Conservation (phyloP, 768 basidiomycete genomes). For the Rhizopogon vinicolor region DNA sequence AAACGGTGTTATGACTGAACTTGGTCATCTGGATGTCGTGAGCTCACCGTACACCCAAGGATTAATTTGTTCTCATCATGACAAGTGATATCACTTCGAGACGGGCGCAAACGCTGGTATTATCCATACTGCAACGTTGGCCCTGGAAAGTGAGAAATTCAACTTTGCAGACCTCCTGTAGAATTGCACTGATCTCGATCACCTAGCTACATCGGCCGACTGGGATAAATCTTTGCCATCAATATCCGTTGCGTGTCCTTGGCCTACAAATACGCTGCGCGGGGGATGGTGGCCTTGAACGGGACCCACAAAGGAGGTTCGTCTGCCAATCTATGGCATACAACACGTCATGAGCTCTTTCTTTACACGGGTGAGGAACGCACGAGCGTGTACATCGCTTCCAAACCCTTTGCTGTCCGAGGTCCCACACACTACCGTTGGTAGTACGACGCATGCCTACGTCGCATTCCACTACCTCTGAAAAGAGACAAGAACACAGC, state of each 20-base stretch:
- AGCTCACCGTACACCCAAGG: conserved; percentile 6
- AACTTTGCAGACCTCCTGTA: too few relatives aligned
- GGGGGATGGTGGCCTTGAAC: conserved; percentile 27
- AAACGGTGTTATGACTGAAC: conserved; percentile 16
- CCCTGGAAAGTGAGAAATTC: conserved; percentile 9
- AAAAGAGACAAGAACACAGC: conserved; percentile 6
- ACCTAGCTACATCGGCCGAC: conserved; percentile 21
- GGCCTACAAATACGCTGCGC: conserved; percentile 32
- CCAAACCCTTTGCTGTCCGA: conserved; percentile 28
- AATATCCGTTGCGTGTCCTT: conserved; percentile 32
- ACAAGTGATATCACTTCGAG: not conserved
- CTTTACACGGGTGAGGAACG: not conserved
- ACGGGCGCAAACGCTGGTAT: conserved; percentile 25
- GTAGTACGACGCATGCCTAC: not conserved
- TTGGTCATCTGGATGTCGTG: conserved; percentile 48
- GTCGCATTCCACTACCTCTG: not conserved
- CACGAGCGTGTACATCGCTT: conserved; percentile 18
- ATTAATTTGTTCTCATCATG: not conserved
- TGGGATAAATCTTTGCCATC: conserved; percentile 27
- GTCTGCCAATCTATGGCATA: not conserved
- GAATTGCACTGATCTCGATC: not conserved
- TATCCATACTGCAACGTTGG: not conserved
- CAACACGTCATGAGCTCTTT: not conserved
- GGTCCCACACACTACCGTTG: conserved; percentile 20
- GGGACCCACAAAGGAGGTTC: conserved; percentile 21